phyloP scores from a whole-genome alignment of 306 rosid species.

The Sicyos edulis region DNA sequence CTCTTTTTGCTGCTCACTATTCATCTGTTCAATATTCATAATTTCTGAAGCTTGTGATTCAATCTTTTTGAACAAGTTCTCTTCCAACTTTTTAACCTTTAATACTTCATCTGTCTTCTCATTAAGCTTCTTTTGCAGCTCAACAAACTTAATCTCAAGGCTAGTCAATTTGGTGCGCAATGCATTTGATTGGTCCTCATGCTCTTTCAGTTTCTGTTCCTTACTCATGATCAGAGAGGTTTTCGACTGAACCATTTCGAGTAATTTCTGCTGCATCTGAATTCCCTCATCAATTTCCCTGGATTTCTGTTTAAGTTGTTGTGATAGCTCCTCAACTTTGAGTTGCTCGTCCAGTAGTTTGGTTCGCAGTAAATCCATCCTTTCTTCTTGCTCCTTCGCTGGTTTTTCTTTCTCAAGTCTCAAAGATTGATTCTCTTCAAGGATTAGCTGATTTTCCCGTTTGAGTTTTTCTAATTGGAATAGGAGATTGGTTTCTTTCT shows the following conservation, averaged over 20 bases:
- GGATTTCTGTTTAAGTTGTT: constrained; percentile 29
- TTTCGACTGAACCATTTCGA: constrained; percentile 38
- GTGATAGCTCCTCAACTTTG: constrained; percentile 36
- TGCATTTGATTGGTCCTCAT: constrained; percentile 35
- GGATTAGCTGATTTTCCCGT: constrained; percentile 30
- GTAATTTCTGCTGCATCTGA: constrained; percentile 39
- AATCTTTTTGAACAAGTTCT: constrained; percentile 28
- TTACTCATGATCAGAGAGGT: constrained; percentile 28
- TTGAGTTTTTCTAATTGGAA: constrained; percentile 32
- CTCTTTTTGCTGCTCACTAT: constrained; percentile 39
- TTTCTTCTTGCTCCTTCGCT: constrained; percentile 25
- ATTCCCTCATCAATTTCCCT: constrained; percentile 42
- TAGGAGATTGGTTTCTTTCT: constrained; percentile 34
- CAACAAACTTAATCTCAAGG: constrained; percentile 31
- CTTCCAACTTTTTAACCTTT: constrained; percentile 23
- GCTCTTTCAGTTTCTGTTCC: constrained; percentile 33
- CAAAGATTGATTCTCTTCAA: constrained; percentile 41
- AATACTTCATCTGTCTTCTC: constrained; percentile 33
- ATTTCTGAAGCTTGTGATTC: constrained; percentile 31
- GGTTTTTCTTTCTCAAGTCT: constrained; percentile 34
- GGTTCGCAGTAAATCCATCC: constrained; percentile 23
- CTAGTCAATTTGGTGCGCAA: constrained; percentile 26
- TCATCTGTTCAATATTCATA: constrained; percentile 21
- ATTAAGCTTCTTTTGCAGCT: constrained; percentile 30
- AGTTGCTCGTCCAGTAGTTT: constrained; percentile 27